Conservation (phyloP, 495 filamentous ascomycete species). For the Penicillium simplicissimum region DNA sequence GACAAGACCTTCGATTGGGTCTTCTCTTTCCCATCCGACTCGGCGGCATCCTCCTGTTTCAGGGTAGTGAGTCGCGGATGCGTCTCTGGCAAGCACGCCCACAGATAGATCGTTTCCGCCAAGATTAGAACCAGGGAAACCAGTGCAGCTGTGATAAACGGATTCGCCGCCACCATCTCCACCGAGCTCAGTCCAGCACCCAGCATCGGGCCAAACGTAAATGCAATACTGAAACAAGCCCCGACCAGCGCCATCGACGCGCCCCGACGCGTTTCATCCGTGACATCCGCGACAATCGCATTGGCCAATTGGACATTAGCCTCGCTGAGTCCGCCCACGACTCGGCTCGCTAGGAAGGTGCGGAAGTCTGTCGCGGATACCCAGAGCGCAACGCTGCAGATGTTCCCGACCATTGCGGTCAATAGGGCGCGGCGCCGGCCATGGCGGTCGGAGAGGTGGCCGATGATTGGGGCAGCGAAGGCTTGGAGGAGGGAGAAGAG, state of each 20-base stretch:
- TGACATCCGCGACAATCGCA: conserved; percentile 96
- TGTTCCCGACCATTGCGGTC: conserved; percentile 93
- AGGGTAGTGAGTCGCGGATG: conserved; percentile 56
- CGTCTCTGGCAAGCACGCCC: conserved; percentile 84
- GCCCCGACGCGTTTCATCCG: conserved; percentile 74
- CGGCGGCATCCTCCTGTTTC: conserved; percentile 24
- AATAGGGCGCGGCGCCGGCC: conserved; percentile 87
- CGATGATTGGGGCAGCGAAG: conserved; percentile 88
- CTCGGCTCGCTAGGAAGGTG: conserved; percentile 86
- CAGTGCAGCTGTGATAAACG: conserved; percentile 86
- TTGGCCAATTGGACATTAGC: conserved; percentile 96
- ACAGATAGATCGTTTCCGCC: conserved; percentile 86
- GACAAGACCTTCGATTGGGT: neutral
- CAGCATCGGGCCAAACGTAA: conserved; percentile 91
- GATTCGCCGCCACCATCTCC: conserved; percentile 77
- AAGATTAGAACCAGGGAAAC: conserved; percentile 82
- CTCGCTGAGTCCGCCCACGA: conserved; percentile 92
- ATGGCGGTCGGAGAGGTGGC: conserved; percentile 82
- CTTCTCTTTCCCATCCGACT: neutral
- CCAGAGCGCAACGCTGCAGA: conserved; percentile 90
- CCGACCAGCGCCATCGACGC: conserved; percentile 95
- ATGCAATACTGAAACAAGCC: conserved; percentile 94
- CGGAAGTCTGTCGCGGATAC: conserved; percentile 90
- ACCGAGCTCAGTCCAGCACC: conserved; percentile 80
- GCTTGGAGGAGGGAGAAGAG: conserved; percentile 94